These are phyloP conservation scores for Puya raimondii DNA, from an alignment of 176 grass and related monocot genomes.

Conservation along the genomic window DNA sequence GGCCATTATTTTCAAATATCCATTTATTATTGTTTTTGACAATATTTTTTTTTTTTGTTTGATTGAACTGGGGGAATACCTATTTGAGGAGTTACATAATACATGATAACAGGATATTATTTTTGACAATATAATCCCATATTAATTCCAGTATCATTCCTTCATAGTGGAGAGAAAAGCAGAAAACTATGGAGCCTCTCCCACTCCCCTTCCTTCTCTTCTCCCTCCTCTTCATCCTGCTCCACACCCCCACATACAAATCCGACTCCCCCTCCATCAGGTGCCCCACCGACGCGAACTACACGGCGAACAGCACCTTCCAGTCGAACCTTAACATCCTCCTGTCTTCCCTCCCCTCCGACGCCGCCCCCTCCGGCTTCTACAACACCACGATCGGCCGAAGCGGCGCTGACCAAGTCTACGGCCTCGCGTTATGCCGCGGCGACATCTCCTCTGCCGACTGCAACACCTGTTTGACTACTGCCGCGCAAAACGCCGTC, in stretches of 20 bases:
- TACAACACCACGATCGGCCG: slow-evolving; percentile 2
- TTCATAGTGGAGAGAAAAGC: background rate
- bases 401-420: slow-evolving; percentile 7
- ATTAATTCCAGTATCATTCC: too few species aligned
- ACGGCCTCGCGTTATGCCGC: slow-evolving; percentile 33
- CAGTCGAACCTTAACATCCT: slow-evolving; percentile 30
- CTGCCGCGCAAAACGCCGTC: slow-evolving; percentile 2
- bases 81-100: too few species aligned
- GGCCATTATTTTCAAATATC: too few species aligned
- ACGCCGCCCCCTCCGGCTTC: slow-evolving; percentile 12
- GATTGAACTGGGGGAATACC: too few species aligned
- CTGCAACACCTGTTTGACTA: slow-evolving; percentile 24
- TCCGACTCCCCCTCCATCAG: background rate
- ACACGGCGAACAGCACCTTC: too few species aligned
- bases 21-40: too few species aligned
- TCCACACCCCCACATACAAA: background rate
- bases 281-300: slow-evolving; percentile 8
- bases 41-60: too few species aligned
- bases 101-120: too few species aligned
- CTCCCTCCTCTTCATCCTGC: too few species aligned
- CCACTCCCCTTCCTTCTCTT: too few species aligned
- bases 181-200: slow-evolving; percentile 4
- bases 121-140: too few species aligned
- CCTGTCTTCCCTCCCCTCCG: slow-evolving; percentile 19
- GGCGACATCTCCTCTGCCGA: slow-evolving; percentile 19